Percentiles rank a stretch among this genome's conserved stretches.
phyloP scores from a whole-genome alignment of 139 green algal genomes.

The Zygnema circumcarinatum region DNA sequence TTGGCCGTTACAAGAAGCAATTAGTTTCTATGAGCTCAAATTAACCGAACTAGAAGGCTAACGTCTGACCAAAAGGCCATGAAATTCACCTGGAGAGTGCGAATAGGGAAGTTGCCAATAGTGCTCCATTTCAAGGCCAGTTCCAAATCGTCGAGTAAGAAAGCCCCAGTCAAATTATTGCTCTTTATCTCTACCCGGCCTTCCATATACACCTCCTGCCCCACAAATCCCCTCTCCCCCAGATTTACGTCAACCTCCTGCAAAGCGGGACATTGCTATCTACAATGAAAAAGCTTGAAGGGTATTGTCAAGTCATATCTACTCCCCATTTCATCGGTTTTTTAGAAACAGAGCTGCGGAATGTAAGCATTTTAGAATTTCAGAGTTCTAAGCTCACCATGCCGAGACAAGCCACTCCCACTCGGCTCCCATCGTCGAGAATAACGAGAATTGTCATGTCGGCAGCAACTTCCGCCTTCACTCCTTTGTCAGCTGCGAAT shows the following conservation, averaged over 20 bases:
- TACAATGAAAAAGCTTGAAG: no score
- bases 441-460: conserved; percentile 24
- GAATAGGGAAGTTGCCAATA: conserved; percentile 42
- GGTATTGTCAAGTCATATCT: no score
- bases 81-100: conserved; percentile 16
- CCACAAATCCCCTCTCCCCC: not conserved
- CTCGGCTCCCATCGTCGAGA: not conserved
- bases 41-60: no score
- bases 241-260: not conserved
- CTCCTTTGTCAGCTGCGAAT: conserved; percentile 10
- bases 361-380: no score
- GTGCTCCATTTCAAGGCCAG: conserved; percentile 32
- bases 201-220: conserved; percentile 17
- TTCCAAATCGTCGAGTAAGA: conserved; percentile 10
- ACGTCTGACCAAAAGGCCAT: no score
- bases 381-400: no score
- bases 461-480: not conserved
- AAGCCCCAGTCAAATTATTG: conserved; percentile 44
- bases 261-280: not conserved
- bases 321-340: no score
- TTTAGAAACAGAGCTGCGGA: no score
- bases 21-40: no score
- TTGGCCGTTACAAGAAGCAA: no score
- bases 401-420: not conserved
- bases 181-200: conserved; percentile 15